A percentile compares a stretch with the other conserved stretches of the same genome.
phyloP scores from a whole-genome alignment of 805 yeast species.

The Kodamaea sagamina region DNA sequence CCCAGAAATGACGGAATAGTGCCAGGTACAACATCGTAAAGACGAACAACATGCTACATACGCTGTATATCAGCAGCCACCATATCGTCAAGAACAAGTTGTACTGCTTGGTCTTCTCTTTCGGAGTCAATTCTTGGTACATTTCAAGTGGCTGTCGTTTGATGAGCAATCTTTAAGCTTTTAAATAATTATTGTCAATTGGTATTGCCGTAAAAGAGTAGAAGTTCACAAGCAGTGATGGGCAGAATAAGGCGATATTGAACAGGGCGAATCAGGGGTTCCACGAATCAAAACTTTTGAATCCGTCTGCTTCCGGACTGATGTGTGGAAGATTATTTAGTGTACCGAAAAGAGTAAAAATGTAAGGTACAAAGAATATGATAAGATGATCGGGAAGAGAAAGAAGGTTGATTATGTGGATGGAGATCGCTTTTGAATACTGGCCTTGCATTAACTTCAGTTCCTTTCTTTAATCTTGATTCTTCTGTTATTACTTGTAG shows the following conservation, averaged over 20 bases:
- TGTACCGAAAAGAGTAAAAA: not conserved
- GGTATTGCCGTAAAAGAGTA: not conserved
- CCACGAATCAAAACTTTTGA: no score
- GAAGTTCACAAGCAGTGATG: not conserved
- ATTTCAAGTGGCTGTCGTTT: conserved; percentile 18
- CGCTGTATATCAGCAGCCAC: conserved; percentile 26
- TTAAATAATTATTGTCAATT: not conserved
- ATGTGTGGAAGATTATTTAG: not conserved
- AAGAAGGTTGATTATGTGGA: no score
- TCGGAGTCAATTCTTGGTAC: conserved; percentile 23
- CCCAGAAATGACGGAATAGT: conserved; percentile 31
- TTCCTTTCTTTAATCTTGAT: no score
- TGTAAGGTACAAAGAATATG: not conserved
- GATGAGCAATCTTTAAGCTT: not conserved
- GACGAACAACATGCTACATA: conserved; percentile 34
- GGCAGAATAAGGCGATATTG: not conserved
- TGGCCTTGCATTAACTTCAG: no score
- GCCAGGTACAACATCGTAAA: conserved; percentile 28
- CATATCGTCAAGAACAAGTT: conserved; percentile 21
- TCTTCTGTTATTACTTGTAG: no score
- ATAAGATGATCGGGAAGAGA: no score
- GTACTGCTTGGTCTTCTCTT: conserved; percentile 25
- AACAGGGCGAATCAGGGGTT: no score
- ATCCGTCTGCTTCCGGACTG: no score
- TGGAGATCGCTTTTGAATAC: no score